These are phyloP conservation scores for Cocos nucifera DNA, from an alignment of 176 grass and related monocot species.

Conservation along the genomic window DNA sequence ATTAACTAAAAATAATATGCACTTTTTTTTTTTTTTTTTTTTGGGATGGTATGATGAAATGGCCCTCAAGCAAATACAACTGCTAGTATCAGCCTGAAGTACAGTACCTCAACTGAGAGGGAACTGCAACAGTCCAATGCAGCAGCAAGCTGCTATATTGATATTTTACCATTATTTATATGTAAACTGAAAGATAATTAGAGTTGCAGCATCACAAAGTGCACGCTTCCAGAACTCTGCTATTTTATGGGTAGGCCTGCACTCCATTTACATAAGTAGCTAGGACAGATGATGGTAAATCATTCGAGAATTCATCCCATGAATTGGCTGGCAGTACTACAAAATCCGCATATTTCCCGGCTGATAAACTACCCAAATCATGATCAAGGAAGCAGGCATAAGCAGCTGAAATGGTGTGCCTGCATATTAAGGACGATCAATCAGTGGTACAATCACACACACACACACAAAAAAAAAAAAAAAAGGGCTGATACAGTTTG, in stretches of 20 bases:
- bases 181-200: too few relatives aligned
- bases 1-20: too few relatives aligned
- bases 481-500: too few relatives aligned
- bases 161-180: too few relatives aligned
- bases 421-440: slow-evolving; percentile 4
- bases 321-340: slow-evolving; percentile 67
- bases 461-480: neutral
- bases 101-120: too few relatives aligned
- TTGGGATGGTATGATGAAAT: too few relatives aligned
- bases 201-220: too few relatives aligned
- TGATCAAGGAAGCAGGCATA: slow-evolving; percentile 72
- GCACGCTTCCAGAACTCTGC: neutral
- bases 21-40: too few relatives aligned
- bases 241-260: slow-evolving; percentile 45
- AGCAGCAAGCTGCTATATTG: too few relatives aligned
- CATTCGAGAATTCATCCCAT: slow-evolving; percentile 36
- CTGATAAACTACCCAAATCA: slow-evolving; percentile 52
- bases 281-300: slow-evolving; percentile 33
- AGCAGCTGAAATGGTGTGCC: slow-evolving; percentile 71
- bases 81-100: too few relatives aligned
- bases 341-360: slow-evolving; percentile 78
- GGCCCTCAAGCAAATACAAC: too few relatives aligned
- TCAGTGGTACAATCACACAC: neutral
- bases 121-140: too few relatives aligned
- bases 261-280: slow-evolving; percentile 69